These are phyloP conservation scores for Taphrina deformans DNA, from an alignment of 1,139 yeast genomes.

Conservation along the genomic window DNA sequence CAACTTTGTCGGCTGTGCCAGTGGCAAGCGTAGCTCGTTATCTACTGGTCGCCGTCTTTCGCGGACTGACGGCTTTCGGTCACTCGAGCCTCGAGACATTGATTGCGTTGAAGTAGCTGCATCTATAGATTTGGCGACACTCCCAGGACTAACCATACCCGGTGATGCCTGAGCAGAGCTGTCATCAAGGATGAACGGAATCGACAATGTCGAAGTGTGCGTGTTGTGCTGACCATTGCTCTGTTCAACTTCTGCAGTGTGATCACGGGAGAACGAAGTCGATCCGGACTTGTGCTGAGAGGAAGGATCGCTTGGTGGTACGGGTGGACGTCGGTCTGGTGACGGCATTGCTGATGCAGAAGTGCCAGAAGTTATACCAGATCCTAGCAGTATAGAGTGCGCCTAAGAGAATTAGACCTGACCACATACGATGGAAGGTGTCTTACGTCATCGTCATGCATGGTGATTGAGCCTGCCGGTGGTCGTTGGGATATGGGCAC, in stretches of 20 bases:
- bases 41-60: constrained; percentile 12
- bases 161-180: background rate
- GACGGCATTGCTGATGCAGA: background rate
- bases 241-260: background rate
- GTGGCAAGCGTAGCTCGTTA: background rate
- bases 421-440: background rate
- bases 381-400: background rate
- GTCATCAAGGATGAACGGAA: constrained; percentile 5
- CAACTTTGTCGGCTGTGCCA: background rate
- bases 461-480: background rate
- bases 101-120: background rate
- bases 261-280: background rate
- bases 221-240: background rate
- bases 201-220: background rate
- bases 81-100: background rate
- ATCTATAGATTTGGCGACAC: background rate
- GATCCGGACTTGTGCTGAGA: background rate
- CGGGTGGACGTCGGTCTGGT: constrained; percentile 3
- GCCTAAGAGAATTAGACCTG: background rate
- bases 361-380: background rate
- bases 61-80: constrained; percentile 1
- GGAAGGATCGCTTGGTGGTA: background rate
- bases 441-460: background rate
- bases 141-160: background rate
- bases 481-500: constrained; percentile 7